Percentiles rank a stretch among this genome's conserved stretches.
Conservation (phyloP, 2,329 filamentous ascomycete species). For the Grosmannia clavigera region DNA sequence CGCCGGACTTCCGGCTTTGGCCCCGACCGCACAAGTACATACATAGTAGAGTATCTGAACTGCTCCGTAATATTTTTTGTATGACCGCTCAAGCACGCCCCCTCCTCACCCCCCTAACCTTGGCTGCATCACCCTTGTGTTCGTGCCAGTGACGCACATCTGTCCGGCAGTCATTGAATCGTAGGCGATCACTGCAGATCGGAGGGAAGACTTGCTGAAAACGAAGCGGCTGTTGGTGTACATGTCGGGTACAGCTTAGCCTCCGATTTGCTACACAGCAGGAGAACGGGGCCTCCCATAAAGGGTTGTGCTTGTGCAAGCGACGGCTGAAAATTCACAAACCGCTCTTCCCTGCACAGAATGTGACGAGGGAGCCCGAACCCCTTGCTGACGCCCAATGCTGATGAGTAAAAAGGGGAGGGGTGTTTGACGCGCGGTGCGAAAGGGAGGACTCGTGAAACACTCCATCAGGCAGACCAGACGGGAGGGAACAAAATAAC, state of each 20-base stretch:
- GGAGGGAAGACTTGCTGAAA: neutral
- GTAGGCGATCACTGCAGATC: conserved; percentile 1
- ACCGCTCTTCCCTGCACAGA: neutral
- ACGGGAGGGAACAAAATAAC: conserved; percentile 3
- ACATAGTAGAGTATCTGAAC: too few relatives aligned
- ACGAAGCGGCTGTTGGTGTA: neutral
- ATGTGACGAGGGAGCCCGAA: neutral
- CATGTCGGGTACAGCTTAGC: neutral
- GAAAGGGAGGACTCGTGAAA: neutral
- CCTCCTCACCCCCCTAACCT: neutral
- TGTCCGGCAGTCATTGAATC: neutral
- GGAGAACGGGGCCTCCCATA: neutral
- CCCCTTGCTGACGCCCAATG: neutral
- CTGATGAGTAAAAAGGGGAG: neutral
- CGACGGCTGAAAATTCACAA: too few relatives aligned
- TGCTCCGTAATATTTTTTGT: neutral
- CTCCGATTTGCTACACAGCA: neutral
- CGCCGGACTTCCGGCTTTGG: too few relatives aligned
- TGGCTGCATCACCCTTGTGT: neutral
- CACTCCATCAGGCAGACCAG: neutral
- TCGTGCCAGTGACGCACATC: neutral
- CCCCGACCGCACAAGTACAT: too few relatives aligned
- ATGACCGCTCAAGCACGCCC: neutral
- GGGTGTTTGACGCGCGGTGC: neutral
- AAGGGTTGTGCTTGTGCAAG: neutral